Percentiles rank a stretch among this genome's conserved stretches.
phyloP scores from a whole-genome alignment of 768 basidiomycete genomes.

The Leccinum arenicola region DNA sequence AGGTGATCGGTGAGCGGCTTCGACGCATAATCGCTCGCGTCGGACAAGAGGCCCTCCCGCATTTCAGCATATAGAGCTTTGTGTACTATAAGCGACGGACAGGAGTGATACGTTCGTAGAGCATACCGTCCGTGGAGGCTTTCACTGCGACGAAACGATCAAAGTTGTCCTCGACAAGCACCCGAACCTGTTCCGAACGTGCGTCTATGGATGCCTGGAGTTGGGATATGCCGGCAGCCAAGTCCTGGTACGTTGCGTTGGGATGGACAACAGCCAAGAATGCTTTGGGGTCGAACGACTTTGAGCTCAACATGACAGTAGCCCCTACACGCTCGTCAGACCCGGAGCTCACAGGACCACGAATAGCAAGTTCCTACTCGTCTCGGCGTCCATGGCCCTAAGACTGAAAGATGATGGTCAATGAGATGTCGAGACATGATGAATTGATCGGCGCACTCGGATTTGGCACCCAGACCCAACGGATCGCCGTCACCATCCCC shows the following conservation, averaged over 20 bases:
- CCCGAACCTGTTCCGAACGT: slow-evolving; percentile 89
- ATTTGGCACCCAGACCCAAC: slow-evolving; percentile 65
- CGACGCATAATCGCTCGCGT: slow-evolving; percentile 78
- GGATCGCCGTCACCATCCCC: slow-evolving; percentile 69
- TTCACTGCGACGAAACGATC: slow-evolving; percentile 98
- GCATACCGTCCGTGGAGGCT: slow-evolving; percentile 87
- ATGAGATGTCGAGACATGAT: background rate
- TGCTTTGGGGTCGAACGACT: slow-evolving; percentile 93
- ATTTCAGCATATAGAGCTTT: slow-evolving; percentile 92
- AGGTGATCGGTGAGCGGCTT: slow-evolving; percentile 79
- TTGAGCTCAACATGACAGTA: slow-evolving; percentile 81
- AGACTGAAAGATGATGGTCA: slow-evolving; percentile 38
- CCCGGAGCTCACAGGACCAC: slow-evolving; percentile 1
- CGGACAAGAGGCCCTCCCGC: slow-evolving; percentile 81
- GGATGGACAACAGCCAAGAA: slow-evolving; percentile 92
- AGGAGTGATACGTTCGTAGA: slow-evolving; percentile 4
- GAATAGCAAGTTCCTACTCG: slow-evolving; percentile 46
- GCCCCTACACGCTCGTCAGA: slow-evolving; percentile 50
- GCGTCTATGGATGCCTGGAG: slow-evolving; percentile 81
- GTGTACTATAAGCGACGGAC: slow-evolving; percentile 2
- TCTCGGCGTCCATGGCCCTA: slow-evolving; percentile 71
- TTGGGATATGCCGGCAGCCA: slow-evolving; percentile 72
- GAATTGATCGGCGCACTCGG: slow-evolving; percentile 47
- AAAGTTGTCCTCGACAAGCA: slow-evolving; percentile 97
- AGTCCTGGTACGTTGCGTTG: slow-evolving; percentile 91